Conservation (phyloP, 352 stramenopile genomes). For the Pythium myriotylum region DNA sequence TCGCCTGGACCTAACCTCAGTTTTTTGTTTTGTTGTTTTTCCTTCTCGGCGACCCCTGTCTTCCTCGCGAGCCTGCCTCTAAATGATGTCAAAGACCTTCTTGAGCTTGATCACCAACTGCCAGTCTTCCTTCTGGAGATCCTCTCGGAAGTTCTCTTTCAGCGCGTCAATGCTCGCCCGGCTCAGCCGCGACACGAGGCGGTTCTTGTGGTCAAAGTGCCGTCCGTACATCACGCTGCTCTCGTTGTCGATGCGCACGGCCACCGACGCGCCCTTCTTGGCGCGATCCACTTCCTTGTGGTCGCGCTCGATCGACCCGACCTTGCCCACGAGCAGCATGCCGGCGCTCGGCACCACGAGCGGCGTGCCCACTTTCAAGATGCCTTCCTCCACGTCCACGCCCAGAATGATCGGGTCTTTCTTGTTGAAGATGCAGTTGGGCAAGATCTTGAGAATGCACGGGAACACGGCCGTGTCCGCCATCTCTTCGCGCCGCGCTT, state of each 20-base stretch:
- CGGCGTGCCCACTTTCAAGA: constrained; percentile 97
- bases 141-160: constrained; percentile 98
- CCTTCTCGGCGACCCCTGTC: no score
- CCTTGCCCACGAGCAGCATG: constrained; percentile 92
- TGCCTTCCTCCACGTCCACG: constrained; percentile 96
- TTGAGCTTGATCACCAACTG: constrained; percentile 99
- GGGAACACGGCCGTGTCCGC: constrained; percentile 93
- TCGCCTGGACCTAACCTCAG: no score
- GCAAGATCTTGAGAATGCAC: constrained; percentile 96
- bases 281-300: constrained; percentile 94
- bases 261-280: constrained; percentile 93
- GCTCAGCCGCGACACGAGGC: constrained; percentile 84
- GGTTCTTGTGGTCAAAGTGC: constrained; percentile 96
- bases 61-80: no score
- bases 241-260: constrained; percentile 98
- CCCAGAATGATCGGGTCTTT: constrained; percentile 99
- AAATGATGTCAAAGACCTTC: constrained; percentile 98
- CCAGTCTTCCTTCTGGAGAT: constrained; percentile 98
- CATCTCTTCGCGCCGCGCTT: constrained; percentile 91
- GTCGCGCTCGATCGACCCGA: constrained; percentile 97
- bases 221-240: constrained; percentile 95
- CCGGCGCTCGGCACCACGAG: constrained; percentile 85
- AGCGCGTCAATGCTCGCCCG: constrained; percentile 97
- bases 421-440: constrained; percentile 99
- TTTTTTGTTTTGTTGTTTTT: no score